Evolutionary conservation across 495 filamentous ascomycete genomes (phyloP).

Genomic region (Alectoria sarmentosa): DNA sequence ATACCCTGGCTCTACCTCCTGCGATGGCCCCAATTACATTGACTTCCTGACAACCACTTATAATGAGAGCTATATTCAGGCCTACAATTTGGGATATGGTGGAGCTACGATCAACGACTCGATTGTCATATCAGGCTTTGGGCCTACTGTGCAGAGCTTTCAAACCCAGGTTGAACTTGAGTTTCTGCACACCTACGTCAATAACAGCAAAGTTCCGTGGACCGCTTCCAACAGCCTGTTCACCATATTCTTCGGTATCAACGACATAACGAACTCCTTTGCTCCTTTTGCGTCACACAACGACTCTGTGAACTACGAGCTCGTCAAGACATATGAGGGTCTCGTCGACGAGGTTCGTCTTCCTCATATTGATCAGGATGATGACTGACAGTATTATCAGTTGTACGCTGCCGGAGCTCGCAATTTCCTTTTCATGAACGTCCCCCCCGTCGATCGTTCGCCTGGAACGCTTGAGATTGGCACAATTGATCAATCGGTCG

Average conservation of each 20-base stretch:
- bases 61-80: conserved; percentile 46
- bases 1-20: conserved; percentile 41
- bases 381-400: conserved; percentile 23
- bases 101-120: conserved; percentile 49
- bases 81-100: conserved; percentile 50
- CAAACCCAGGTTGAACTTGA: conserved; percentile 37
- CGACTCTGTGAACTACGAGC: conserved; percentile 37
- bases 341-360: conserved; percentile 40
- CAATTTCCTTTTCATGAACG: conserved; percentile 69
- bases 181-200: conserved; percentile 34
- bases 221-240: conserved; percentile 32
- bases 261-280: conserved; percentile 40
- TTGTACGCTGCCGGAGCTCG: conserved; percentile 59
- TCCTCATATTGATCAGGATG: background rate
- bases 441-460: conserved; percentile 60
- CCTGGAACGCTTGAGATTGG: conserved; percentile 15
- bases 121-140: conserved; percentile 36
- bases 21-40: conserved; percentile 48
- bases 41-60: conserved; percentile 49
- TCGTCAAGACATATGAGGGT: conserved; percentile 50
- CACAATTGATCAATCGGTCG: conserved; percentile 7
- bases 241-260: conserved; percentile 40
- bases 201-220: conserved; percentile 29
- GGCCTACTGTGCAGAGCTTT: conserved; percentile 33
- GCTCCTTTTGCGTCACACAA: conserved; percentile 38